Conservation (phyloP, 225 moss, liverwort and hornwort genomes). For the Bryum argenteum region DNA sequence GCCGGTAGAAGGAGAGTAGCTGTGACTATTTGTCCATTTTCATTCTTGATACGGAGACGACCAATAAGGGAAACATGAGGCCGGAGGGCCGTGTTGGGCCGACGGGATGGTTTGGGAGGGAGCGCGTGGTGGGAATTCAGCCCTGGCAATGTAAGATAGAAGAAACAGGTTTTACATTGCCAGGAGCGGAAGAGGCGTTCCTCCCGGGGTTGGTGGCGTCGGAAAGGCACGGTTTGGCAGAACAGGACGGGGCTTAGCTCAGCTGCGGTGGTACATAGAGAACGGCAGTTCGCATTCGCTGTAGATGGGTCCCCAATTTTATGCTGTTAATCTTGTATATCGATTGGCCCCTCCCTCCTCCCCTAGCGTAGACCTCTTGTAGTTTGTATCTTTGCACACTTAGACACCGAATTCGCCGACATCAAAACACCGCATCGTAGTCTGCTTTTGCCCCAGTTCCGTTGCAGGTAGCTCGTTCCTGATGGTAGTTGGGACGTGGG, state of each 20-base stretch:
- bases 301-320: conserved; percentile 64
- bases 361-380: conserved; percentile 41
- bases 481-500: no score
- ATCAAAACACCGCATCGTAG: conserved; percentile 42
- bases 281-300: conserved; percentile 58
- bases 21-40: conserved; percentile 48
- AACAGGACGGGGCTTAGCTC: conserved; percentile 29
- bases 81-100: conserved; percentile 26
- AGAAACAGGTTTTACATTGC: no score
- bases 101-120: conserved; percentile 19
- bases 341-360: conserved; percentile 42
- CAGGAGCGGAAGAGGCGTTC: no score
- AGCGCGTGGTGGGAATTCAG: neutral
- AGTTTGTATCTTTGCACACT: conserved; percentile 51
- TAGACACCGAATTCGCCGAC: conserved; percentile 62
- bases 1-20: conserved; percentile 40
- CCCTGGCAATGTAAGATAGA: conserved; percentile 10
- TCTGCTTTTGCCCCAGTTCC: conserved; percentile 22
- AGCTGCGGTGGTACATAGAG: conserved; percentile 62
- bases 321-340: conserved; percentile 71
- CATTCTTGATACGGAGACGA: conserved; percentile 45
- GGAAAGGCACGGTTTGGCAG: neutral
- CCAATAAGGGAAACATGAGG: conserved; percentile 49
- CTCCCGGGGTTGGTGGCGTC: no score
- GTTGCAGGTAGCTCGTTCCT: no score